Evolutionary conservation across 2,329 filamentous ascomycete genomes (phyloP).

Genomic region (Cladosporium oxysporum): DNA sequence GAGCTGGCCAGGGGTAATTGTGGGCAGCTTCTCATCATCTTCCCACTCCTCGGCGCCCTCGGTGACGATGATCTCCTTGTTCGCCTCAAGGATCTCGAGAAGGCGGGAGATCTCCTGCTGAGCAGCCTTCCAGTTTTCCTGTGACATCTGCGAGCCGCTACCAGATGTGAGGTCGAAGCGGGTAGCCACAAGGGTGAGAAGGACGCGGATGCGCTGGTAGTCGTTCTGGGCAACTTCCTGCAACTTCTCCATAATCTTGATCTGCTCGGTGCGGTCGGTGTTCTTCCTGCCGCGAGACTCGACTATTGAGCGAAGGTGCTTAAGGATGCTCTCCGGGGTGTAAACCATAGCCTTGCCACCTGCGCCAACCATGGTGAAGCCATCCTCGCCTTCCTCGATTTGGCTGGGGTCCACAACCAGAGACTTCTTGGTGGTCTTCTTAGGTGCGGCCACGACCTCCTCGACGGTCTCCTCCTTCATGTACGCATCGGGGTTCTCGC

Average conservation of each 20-base stretch:
- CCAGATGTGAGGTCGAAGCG: constrained; percentile 90
- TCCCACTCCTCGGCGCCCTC: constrained; percentile 98
- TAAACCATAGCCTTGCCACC: constrained; percentile 88
- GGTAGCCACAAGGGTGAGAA: constrained; percentile 87
- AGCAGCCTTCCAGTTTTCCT: constrained; percentile 96
- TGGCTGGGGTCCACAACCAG: constrained; percentile 54
- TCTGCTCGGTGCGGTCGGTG: constrained; percentile 92
- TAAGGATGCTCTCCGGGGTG: constrained; percentile 96
- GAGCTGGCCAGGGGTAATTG: constrained; percentile 70
- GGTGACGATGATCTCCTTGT: constrained; percentile 74
- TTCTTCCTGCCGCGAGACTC: constrained; percentile 99
- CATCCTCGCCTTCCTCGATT: constrained; percentile 70
- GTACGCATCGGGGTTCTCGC: constrained; percentile 79
- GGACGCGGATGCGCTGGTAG: constrained; percentile 91
- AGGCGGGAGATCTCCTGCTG: constrained; percentile 81
- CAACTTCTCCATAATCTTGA: constrained; percentile 95
- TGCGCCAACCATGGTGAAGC: constrained; percentile 85
- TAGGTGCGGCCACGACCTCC: constrained; percentile 56
- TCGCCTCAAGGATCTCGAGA: constrained; percentile 75
- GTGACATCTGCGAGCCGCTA: constrained; percentile 77
- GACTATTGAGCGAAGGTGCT: constrained; percentile 88
- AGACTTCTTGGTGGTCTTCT: constrained; percentile 49
- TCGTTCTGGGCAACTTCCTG: constrained; percentile 84
- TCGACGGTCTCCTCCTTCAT: constrained; percentile 84
- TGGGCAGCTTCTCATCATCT: constrained; percentile 91